phyloP scores from a whole-genome alignment of 2,329 filamentous ascomycete species.

The Trichoderma polysporum region DNA sequence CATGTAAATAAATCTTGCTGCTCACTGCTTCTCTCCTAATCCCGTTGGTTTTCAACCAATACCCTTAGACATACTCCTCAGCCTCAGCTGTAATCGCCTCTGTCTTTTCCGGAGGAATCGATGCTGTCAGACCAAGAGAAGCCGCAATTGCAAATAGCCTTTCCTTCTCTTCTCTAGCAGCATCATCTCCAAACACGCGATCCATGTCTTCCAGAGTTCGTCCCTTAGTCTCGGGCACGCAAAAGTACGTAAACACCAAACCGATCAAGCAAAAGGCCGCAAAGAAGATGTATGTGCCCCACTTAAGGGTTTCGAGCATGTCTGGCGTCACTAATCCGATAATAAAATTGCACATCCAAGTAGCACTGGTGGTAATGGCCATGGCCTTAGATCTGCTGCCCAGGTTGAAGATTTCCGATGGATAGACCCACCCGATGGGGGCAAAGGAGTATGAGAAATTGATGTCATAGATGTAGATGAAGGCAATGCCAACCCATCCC shows the following conservation, averaged over 20 bases:
- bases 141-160: conserved; percentile 30
- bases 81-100: conserved; percentile 15
- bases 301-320: conserved; percentile 53
- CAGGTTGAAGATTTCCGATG: conserved; percentile 61
- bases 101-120: conserved; percentile 25
- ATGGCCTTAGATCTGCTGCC: conserved; percentile 60
- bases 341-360: conserved; percentile 41
- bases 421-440: conserved; percentile 64
- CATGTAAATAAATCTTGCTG: neutral
- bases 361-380: conserved; percentile 54
- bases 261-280: conserved; percentile 52
- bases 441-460: conserved; percentile 64
- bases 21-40: neutral
- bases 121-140: conserved; percentile 28
- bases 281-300: conserved; percentile 61
- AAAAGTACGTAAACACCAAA: conserved; percentile 51
- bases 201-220: conserved; percentile 59
- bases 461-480: conserved; percentile 63
- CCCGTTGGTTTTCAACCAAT: no score
- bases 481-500: conserved; percentile 59
- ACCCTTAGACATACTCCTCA: conserved; percentile 13
- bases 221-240: conserved; percentile 59
- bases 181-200: conserved; percentile 42
- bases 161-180: conserved; percentile 37
- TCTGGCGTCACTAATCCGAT: conserved; percentile 41